These are phyloP conservation scores for Erodium chrysanthum DNA, from an alignment of 441 rosid genomes.

Conservation along the genomic window DNA sequence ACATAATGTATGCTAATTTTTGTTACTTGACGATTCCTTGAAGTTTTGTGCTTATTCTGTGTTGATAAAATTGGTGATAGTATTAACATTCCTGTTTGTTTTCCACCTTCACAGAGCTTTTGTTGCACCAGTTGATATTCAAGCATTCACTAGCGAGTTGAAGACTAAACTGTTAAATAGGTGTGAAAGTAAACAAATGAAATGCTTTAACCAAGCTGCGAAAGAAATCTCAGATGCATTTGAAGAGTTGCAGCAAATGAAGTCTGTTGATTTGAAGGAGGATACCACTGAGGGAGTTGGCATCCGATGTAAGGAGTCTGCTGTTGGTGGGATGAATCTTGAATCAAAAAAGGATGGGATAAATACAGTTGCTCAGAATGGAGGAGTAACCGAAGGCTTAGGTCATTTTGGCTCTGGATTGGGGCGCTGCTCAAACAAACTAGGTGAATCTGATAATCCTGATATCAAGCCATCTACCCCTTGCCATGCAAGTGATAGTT, in stretches of 20 bases:
- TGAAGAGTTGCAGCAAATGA: conserved; percentile 50
- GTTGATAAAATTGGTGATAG: conserved; percentile 1
- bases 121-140: conserved; percentile 79
- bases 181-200: conserved; percentile 57
- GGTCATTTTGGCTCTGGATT: conserved; percentile 30
- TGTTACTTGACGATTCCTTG: background rate
- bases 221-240: conserved; percentile 70
- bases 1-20: background rate
- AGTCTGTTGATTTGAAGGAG: conserved; percentile 32
- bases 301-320: conserved; percentile 31
- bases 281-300: conserved; percentile 31
- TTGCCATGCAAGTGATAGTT: conserved; percentile 28
- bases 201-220: conserved; percentile 72
- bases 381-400: conserved; percentile 29
- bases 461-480: conserved; percentile 40
- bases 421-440: conserved; percentile 28
- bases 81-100: conserved; percentile 7
- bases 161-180: conserved; percentile 61
- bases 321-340: conserved; percentile 35
- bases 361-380: conserved; percentile 20
- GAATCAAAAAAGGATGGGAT: conserved; percentile 27
- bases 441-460: conserved; percentile 34
- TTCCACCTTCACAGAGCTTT: conserved; percentile 58
- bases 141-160: conserved; percentile 67
- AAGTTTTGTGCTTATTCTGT: conserved; percentile 1